Conservation (phyloP, 2,329 filamentous ascomycete genomes). For the Ciborinia camelliae region DNA sequence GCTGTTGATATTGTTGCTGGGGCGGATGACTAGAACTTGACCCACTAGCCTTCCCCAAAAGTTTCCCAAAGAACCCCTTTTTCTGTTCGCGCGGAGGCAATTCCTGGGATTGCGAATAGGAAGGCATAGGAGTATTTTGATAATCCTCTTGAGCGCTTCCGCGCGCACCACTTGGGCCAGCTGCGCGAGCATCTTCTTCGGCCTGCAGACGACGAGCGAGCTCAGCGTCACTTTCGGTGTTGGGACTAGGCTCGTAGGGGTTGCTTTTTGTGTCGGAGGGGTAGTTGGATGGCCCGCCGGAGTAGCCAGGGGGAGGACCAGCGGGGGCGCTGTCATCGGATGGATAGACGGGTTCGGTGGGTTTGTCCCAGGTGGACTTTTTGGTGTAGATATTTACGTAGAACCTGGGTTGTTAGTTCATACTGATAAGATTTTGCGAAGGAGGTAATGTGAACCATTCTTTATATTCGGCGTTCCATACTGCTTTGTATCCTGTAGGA, state of each 20-base stretch:
- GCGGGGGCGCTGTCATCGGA: conserved; percentile 49
- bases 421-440: neutral
- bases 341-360: conserved; percentile 64
- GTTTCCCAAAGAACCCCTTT: conserved; percentile 51
- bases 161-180: conserved; percentile 12
- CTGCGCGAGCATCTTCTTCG: conserved; percentile 68
- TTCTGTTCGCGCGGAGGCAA: conserved; percentile 45
- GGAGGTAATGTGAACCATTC: conserved; percentile 59
- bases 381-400: conserved; percentile 88
- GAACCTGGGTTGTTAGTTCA: conserved; percentile 58
- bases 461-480: conserved; percentile 84
- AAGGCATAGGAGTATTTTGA: conserved; percentile 33
- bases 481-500: conserved; percentile 72
- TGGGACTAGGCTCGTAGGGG: conserved; percentile 52
- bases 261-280: conserved; percentile 61
- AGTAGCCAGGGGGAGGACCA: conserved; percentile 63
- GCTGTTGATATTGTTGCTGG: conserved; percentile 35
- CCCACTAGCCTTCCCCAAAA: conserved; percentile 41
- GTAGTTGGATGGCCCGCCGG: conserved; percentile 20
- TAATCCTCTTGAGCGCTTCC: conserved; percentile 29
- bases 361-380: conserved; percentile 85
- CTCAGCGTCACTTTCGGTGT: conserved; percentile 63
- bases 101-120: conserved; percentile 27
- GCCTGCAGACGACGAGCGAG: conserved; percentile 76
- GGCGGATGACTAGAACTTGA: conserved; percentile 21